Conservation (phyloP, 2,329 filamentous ascomycete species). For the Colletotrichum musicola region DNA sequence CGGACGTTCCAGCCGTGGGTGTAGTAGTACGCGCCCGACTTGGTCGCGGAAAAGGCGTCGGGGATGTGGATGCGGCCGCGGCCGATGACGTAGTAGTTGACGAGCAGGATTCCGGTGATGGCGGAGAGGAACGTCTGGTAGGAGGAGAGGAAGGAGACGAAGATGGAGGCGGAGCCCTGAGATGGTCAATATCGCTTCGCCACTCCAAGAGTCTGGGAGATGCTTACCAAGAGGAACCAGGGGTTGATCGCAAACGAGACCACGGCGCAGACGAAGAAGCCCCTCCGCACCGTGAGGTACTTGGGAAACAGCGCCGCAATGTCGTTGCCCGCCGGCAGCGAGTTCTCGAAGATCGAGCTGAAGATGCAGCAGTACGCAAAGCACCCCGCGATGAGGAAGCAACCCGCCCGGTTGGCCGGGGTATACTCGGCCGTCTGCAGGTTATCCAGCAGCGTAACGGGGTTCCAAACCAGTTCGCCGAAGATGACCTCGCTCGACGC, state of each 20-base stretch:
- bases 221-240: conserved; percentile 54
- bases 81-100: conserved; percentile 50
- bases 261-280: conserved; percentile 52
- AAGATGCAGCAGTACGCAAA: conserved; percentile 59
- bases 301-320: conserved; percentile 53
- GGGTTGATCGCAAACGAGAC: conserved; percentile 53
- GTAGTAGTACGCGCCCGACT: conserved; percentile 32
- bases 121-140: conserved; percentile 55
- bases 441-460: conserved; percentile 49
- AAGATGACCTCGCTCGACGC: conserved; percentile 45
- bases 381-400: conserved; percentile 55
- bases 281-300: conserved; percentile 54
- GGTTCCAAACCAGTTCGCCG: conserved; percentile 43
- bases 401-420: conserved; percentile 50
- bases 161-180: conserved; percentile 51
- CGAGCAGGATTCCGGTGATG: conserved; percentile 55
- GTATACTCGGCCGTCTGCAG: conserved; percentile 51
- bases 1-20: conserved; percentile 32
- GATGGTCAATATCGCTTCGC: conserved; percentile 51
- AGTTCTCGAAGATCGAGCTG: conserved; percentile 58
- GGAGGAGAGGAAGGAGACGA: conserved; percentile 52
- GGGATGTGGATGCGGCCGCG: conserved; percentile 52
- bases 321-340: conserved; percentile 56
- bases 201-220: conserved; percentile 47
- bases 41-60: conserved; percentile 41